Percentiles rank a stretch among this genome's conserved stretches.
These are phyloP conservation scores for Crinitomyces ghanaensis DNA, from an alignment of 805 yeast species.

Conservation along the genomic window DNA sequence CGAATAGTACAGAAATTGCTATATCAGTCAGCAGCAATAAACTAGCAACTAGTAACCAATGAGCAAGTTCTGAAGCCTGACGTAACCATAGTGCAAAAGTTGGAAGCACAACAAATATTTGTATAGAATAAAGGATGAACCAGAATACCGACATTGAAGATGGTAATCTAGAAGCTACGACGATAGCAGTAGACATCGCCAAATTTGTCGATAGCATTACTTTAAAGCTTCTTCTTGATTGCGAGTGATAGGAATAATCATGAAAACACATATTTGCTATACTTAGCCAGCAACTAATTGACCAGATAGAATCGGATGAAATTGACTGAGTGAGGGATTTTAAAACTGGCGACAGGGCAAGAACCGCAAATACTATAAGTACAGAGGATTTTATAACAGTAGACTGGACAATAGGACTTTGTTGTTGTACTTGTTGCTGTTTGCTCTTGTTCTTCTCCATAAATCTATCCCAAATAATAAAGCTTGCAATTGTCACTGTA, in stretches of 20 bases:
- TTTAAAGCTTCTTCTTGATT: slow-evolving; percentile 24
- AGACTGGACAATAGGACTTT: slow-evolving; percentile 3
- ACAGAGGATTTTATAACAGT: slow-evolving; percentile 49
- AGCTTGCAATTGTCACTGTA: slow-evolving; percentile 21
- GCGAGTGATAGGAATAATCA: slow-evolving; percentile 57
- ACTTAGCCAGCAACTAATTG: slow-evolving; percentile 70
- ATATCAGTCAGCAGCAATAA: slow-evolving; percentile 14
- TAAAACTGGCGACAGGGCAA: slow-evolving; percentile 80
- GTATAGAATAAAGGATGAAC: slow-evolving; percentile 63
- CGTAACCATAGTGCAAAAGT: slow-evolving; percentile 53
- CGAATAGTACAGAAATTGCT: slow-evolving; percentile 30
- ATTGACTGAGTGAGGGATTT: slow-evolving; percentile 82
- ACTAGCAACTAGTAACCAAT: slow-evolving; percentile 19
- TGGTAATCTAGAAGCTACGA: slow-evolving; percentile 75
- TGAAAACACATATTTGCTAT: slow-evolving; percentile 54
- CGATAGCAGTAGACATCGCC: slow-evolving; percentile 75
- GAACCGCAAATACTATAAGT: slow-evolving; percentile 55
- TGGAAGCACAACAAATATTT: slow-evolving; percentile 64
- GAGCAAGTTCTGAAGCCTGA: slow-evolving; percentile 20
- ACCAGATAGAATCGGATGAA: slow-evolving; percentile 92
- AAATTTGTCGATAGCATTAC: slow-evolving; percentile 70
- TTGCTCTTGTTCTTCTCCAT: slow-evolving; percentile 1
- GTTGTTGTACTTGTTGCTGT: slow-evolving; percentile 1
- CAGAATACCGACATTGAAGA: slow-evolving; percentile 72
- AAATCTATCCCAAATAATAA: slow-evolving; percentile 17